A percentile compares a stretch with the other conserved stretches of the same genome.
phyloP scores from a whole-genome alignment of 176 grass and related monocot genomes.

The Avena sativa region DNA sequence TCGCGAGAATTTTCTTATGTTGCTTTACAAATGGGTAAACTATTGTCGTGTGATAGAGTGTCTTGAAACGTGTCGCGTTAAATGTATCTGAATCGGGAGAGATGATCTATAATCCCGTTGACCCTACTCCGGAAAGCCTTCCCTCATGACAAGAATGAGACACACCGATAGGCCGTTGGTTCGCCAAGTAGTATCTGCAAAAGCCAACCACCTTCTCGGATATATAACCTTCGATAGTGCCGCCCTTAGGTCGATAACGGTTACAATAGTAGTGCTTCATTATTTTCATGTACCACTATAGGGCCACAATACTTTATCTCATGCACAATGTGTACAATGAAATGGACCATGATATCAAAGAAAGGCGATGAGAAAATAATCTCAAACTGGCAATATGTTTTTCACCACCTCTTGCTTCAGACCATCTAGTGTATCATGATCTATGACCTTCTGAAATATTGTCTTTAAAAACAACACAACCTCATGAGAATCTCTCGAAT shows the following conservation, averaged over 20 bases:
- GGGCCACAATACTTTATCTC: background rate
- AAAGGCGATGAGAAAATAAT: background rate
- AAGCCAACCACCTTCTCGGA: background rate
- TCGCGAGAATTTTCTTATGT: too few relatives aligned
- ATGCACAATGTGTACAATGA: background rate
- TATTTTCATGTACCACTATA: background rate
- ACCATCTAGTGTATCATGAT: background rate
- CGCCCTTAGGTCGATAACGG: background rate
- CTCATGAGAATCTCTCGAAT: background rate
- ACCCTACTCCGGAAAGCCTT: background rate
- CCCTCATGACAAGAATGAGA: background rate
- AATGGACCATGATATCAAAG: background rate
- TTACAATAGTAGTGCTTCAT: background rate
- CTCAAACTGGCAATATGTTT: background rate
- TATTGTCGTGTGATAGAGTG: background rate
- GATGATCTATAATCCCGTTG: background rate
- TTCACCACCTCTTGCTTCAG: background rate
- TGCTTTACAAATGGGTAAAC: too few relatives aligned
- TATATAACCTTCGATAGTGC: background rate
- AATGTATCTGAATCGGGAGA: background rate
- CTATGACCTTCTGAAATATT: background rate
- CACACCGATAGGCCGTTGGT: background rate
- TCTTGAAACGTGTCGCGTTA: background rate
- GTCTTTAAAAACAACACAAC: background rate
- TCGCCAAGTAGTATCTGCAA: background rate